Base-by-base conservation (phyloP, 2,329 filamentous ascomycete species). In the Neocucurbitaria cava region DNA sequence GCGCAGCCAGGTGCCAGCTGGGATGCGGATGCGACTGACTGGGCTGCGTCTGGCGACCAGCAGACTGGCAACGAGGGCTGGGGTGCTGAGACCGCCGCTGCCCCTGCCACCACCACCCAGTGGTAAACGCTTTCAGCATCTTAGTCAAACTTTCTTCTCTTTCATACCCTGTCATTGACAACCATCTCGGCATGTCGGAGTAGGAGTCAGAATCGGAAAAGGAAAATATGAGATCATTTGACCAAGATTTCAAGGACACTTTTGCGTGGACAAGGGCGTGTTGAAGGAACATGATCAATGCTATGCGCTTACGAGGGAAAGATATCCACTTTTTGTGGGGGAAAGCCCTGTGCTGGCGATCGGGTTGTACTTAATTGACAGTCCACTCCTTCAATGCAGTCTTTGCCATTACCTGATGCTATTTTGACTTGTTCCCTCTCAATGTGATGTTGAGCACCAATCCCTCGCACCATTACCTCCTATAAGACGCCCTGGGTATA, bases 261-360 rank as follows among this genome's bases (percentile, higher is more conserved):
- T 56, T 45, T 60, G 45, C 35, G 23, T 50, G 56, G 58, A 58
- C n/a, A 50, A 49, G 31, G 54, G 40, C 49, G 52, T 52, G 56
- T 54, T 56, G 49, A 56, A 58, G 68, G 71, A 66, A 72, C 62
- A 66, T 65, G 63, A 72, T 74, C 70, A 66, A 70, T 69, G 70
- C 68, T 83, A 80, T 83, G 89, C 87, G 89, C 92, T 97, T 84
- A 97, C 90, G 93, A 97, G 92, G 94, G 94, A 98, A 98, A 98
- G 94, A 98, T 92, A 96, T 65, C 89, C 92, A 85, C 79, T 77
- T 78, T 68, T 68, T 69, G 76, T 80, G 89, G 92, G 93, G 92
- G 94, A 98, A 97, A 92, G 94, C 94, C 94, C 92, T 97, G 93
- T 95, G 87, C 84, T 87, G 83, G 85, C 84, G 86, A 85, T 70